These are phyloP conservation scores for Sugiyamaella xylanicola DNA, from an alignment of 1,139 yeast genomes.

Conservation along the genomic window DNA sequence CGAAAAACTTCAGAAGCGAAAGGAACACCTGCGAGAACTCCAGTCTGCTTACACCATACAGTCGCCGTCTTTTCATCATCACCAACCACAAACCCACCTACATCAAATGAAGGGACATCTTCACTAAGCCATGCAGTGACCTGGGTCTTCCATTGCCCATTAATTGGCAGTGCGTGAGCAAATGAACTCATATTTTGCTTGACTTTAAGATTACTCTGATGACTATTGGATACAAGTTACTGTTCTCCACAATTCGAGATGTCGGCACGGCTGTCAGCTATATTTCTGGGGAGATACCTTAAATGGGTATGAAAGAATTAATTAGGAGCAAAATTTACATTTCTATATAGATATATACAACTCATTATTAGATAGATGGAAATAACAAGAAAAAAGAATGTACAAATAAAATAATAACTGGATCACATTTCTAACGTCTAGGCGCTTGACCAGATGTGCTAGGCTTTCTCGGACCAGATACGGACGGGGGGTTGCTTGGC, in stretches of 20 bases:
- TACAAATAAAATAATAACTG: conserved; percentile 9
- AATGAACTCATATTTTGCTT: conserved; percentile 22
- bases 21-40: conserved; percentile 85
- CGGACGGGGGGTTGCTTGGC: background rate
- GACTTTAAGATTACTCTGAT: no score
- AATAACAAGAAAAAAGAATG: conserved; percentile 14
- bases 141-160: conserved; percentile 77
- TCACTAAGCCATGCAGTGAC: conserved; percentile 76
- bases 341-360: conserved; percentile 9
- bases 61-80: conserved; percentile 69
- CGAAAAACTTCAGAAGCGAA: conserved; percentile 83
- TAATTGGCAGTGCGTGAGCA: conserved; percentile 67
- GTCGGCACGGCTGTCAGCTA: background rate
- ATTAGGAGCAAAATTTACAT: conserved; percentile 1
- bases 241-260: conserved; percentile 1
- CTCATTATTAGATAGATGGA: conserved; percentile 3
- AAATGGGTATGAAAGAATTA: no score
- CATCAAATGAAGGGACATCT: conserved; percentile 92
- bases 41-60: conserved; percentile 76
- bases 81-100: conserved; percentile 96
- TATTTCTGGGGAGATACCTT: no score
- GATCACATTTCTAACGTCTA: background rate
- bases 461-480: conserved; percentile 4
- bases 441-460: background rate
- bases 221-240: no score